Evolutionary conservation across 2,329 filamentous ascomycete genomes (phyloP).

Genomic region (Neonectria ditissima): DNA sequence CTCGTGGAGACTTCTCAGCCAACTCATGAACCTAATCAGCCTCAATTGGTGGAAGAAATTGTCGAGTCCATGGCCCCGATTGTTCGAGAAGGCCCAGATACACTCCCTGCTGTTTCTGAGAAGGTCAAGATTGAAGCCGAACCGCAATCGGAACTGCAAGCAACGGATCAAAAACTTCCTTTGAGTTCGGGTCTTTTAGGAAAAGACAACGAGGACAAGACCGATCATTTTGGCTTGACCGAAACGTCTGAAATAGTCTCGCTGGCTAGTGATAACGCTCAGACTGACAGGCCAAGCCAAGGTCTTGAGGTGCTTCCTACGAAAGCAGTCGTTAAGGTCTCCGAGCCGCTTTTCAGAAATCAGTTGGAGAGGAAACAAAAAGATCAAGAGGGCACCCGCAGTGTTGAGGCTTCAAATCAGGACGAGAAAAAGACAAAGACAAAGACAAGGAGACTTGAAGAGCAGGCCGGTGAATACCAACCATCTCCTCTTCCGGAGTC

Average conservation of each 20-base stretch:
- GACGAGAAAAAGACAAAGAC: slow-evolving; percentile 37
- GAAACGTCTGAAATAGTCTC: neutral
- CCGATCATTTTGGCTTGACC: neutral
- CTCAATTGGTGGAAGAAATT: neutral
- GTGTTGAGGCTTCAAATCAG: slow-evolving; percentile 24
- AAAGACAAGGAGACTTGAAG: neutral
- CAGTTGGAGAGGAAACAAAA: slow-evolving; percentile 3
- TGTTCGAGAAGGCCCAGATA: neutral
- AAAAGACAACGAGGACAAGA: neutral
- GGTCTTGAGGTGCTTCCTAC: neutral
- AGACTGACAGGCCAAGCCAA: neutral
- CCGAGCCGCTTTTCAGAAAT: neutral
- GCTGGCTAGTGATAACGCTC: neutral
- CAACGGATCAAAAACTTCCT: neutral
- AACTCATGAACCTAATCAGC: neutral
- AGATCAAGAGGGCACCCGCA: neutral
- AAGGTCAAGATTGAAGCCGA: neutral
- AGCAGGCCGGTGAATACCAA: slow-evolving; percentile 1
- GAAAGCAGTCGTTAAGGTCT: neutral
- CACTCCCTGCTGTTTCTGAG: neutral
- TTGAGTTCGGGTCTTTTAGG: neutral
- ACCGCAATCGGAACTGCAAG: neutral
- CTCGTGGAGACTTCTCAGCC: neutral
- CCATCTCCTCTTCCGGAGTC: neutral
- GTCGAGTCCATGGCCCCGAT: neutral